Evolutionary conservation across 805 yeast species (phyloP), one percentile per base, ranked within the genome.

Genomic region (Monosporozyma aerobia): DNA sequence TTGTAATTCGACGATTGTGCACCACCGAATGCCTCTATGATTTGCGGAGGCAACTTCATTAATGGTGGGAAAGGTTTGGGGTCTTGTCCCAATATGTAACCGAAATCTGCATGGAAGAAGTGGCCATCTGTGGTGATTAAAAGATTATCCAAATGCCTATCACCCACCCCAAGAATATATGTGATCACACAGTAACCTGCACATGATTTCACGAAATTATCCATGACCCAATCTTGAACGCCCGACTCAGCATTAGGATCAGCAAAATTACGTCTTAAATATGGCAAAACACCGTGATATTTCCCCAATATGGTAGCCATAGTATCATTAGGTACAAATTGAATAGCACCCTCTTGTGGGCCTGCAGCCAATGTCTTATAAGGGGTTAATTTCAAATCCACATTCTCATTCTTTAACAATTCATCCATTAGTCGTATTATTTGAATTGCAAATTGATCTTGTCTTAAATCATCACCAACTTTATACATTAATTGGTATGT

Each of bases 11-110:
- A 86, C 49, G 92, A 89, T 56, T 79, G 77, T 49, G 88, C 78
- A 1, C 98, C 99, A 1, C 99, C 99, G 89, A 94, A 94, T 0
- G 97, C 98, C 58, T 94, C 99, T 44, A 94, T 87, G 16, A 94
- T 85, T 69, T 94, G 99, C 44, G 94, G 94, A 0, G 99, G 99
- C 40, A 94, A 73, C 64, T 94, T 94, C 97, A 94, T 94, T 71
- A 92, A 76, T 1, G 99, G 99, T 13, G 99, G 98, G 70, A 94
- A 94, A 13, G 98, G 98, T 67, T 94, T 94, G 2, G 99, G 99
- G 67, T 94, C 99, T 51, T 90, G 83, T 0, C 99, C 99, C 51
- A 94, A 72, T 49, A 94, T 92, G 63, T 94, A 94, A 1, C 99
- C 99, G 68, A 88, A 94, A 69, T 94, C 99, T 1, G 96, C 97